Base-by-base conservation (phyloP, 1,284 basidiomycete genomes). In the Ganoderma leucocontextum region DNA sequence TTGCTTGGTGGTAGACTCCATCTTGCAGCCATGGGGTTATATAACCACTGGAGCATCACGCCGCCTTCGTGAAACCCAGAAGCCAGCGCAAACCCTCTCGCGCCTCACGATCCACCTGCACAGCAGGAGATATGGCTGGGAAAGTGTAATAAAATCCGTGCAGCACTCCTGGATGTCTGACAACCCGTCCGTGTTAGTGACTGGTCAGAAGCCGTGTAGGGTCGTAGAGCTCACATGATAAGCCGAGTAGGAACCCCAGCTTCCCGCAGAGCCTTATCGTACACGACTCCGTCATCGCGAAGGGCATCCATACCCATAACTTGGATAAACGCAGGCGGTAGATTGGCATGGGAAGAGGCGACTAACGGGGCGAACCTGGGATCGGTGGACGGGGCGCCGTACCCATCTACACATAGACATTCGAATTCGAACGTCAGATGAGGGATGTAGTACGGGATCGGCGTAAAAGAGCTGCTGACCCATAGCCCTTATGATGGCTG, bases 271-370 rank as follows among this genome's bases (percentile, higher is more conserved):
- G 72, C 59, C 53, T 68, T 70, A 25, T 72, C 74, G 62, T 77
- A 77, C 1, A 76, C 42, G 9, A 74, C 38, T 12, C 72, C 75
- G 33, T 77, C 75, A 55, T 78, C 76, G 19, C 76, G 69, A 8
- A 75, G 57, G 13, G 72, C 68, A 49, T 78, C 77, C 29, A 65
- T 53, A 8, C 71, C 74, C 55, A 60, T 53, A 4, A 73, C 66
- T 61, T 77, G 76, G 13, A 77, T 55, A 67, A 69, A 76, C 36
- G 73, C 64, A 8, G 73, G 72, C 9, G 77, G 66, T 2, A 77
- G 66, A 8, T 63, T 71, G 8, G 33, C 47, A 53, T 73, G 73
- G 0, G 71, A 70, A 8, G 66, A 39, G 25, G 70, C 68, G 25
- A 76, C 66, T 0, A 76, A 59, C 35, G 73, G 69, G 7, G 73